Percentiles rank a stretch among this genome's conserved stretches.
These are phyloP conservation scores for Trematosphaeria pertusa DNA, from an alignment of 2,329 filamentous ascomycete species.

Conservation along the genomic window DNA sequence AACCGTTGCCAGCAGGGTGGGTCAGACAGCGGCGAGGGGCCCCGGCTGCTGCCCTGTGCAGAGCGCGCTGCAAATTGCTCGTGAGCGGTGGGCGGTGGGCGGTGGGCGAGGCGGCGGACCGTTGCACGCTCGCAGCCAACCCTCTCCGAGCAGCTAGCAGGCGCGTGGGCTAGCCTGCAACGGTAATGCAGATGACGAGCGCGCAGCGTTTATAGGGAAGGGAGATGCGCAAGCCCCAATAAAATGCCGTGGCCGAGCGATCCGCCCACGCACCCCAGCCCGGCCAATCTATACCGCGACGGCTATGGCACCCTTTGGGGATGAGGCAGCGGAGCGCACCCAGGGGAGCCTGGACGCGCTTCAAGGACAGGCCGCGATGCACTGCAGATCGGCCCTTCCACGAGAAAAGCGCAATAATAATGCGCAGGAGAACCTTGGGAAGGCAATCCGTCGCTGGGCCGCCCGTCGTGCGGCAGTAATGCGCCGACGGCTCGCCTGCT, in stretches of 20 bases:
- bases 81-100: slow-evolving; percentile 34
- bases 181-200: slow-evolving; percentile 50
- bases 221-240: slow-evolving; percentile 41
- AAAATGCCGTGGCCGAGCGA: slow-evolving; percentile 45
- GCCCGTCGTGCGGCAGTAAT: slow-evolving; percentile 23
- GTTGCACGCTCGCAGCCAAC: slow-evolving; percentile 43
- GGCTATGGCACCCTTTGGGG: slow-evolving; percentile 50
- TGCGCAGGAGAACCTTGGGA: slow-evolving; percentile 24
- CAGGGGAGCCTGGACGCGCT: slow-evolving; percentile 29
- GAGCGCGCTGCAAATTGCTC: slow-evolving; percentile 38
- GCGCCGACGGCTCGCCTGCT: background rate
- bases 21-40: slow-evolving; percentile 45
- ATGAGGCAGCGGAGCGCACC: slow-evolving; percentile 25
- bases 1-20: slow-evolving; percentile 47
- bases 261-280: slow-evolving; percentile 43
- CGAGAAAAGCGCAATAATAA: slow-evolving; percentile 19
- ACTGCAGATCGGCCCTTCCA: slow-evolving; percentile 49
- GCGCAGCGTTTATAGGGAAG: slow-evolving; percentile 36
- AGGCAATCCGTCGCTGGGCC: slow-evolving; percentile 21
- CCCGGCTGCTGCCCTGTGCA: slow-evolving; percentile 39
- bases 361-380: slow-evolving; percentile 50
- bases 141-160: slow-evolving; percentile 38
- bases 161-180: slow-evolving; percentile 43
- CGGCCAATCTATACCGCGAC: slow-evolving; percentile 46
- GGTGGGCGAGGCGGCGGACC: slow-evolving; percentile 42